A percentile compares a stretch with the other conserved stretches of the same genome.
Evolutionary conservation across 805 yeast species (phyloP).

Genomic region (Starmerella sp.): DNA sequence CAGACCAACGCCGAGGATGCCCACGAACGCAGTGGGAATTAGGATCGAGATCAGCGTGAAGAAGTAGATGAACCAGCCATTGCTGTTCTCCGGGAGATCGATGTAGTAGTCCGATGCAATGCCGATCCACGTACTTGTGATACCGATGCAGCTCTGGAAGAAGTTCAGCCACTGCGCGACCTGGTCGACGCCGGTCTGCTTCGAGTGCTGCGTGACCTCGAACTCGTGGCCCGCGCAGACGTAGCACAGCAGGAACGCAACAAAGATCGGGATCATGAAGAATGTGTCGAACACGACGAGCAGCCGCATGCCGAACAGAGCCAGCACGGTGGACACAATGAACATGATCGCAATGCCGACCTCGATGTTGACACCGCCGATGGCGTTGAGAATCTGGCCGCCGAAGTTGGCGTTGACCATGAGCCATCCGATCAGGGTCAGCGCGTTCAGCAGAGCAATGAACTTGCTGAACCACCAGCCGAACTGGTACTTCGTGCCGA

Average conservation of each 20-base stretch:
- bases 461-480: conserved; percentile 80
- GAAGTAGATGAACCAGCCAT: conserved; percentile 42
- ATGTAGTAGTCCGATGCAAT: conserved; percentile 77
- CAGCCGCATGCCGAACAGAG: conserved; percentile 69
- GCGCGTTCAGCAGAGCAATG: conserved; percentile 56
- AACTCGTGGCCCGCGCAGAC: conserved; percentile 34
- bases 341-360: conserved; percentile 68
- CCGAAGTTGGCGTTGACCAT: conserved; percentile 82
- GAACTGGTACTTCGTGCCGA: conserved; percentile 63
- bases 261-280: conserved; percentile 56
- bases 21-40: conserved; percentile 67
- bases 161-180: conserved; percentile 63
- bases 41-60: conserved; percentile 57
- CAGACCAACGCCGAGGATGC: conserved; percentile 57
- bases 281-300: conserved; percentile 56
- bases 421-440: conserved; percentile 89
- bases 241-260: conserved; percentile 58
- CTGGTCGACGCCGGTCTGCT: conserved; percentile 27
- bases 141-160: conserved; percentile 62
- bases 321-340: conserved; percentile 48
- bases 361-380: conserved; percentile 58
- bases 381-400: conserved; percentile 63
- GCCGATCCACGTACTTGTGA: conserved; percentile 83
- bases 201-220: conserved; percentile 29
- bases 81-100: conserved; percentile 61